Evolutionary conservation across 164 flowering plant species (phyloP), one percentile per base, ranked within the genome.

Genomic region (Liquidambar formosana): DNA sequence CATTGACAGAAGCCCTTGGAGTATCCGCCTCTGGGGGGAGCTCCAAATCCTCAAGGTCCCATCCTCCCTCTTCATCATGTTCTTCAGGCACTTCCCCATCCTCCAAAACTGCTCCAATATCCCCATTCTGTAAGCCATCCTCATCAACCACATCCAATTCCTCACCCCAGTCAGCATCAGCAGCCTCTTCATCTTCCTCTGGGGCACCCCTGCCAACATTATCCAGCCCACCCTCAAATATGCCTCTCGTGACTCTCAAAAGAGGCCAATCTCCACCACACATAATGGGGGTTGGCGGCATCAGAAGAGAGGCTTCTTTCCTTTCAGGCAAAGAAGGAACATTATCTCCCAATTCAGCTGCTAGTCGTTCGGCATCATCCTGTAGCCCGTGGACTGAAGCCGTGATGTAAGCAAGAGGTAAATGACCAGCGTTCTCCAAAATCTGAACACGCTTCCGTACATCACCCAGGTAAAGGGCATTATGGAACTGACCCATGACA

Each of bases 401-500:
- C 10, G 97, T 91, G 63, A 86, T 71, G 62, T 93, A 93, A 27
- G 98, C 98, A 68, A 93, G 97, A 2, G 98, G 97, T 75, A 92
- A 74, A 69, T 94, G 96, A 5, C 97, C 93, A 48, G 89, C 88
- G 72, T 76, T 85, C 74, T 88, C 95, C 78, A 93, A 76, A 52
- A 93, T 86, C 74, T 87, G 89, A 61, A 91, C 83, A 15, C 98
- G 91, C 82, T 94, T 94, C n/a, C 63, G 64, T 12, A 92, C 72
- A 77, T 94, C 92, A 73, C 98, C 98, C 52, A 92, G 71, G 68
- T 94, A 92, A n/a, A 94, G 74, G 16, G 98, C 88, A 80, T 93
- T 89, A 49, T 93, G 98, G 72, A 91, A 93, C 68, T 91, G 97
- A 57, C 98, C 97, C 98, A 93, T 93, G 21, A 89, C 88, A 69